phyloP scores from a whole-genome alignment of 2,329 filamentous ascomycete species.

The Xylaria polymorpha region DNA sequence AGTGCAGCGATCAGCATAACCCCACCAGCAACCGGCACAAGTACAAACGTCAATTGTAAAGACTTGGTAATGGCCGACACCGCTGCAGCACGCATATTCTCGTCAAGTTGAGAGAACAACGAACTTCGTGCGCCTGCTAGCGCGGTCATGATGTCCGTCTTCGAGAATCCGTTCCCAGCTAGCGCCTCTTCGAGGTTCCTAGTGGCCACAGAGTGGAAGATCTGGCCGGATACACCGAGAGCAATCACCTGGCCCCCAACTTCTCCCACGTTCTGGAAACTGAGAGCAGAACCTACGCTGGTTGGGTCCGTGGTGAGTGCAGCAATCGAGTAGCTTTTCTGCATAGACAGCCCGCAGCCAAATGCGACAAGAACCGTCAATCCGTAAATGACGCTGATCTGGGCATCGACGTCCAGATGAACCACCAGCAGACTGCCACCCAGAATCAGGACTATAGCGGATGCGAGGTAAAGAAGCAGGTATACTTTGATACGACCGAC shows the following conservation, averaged over 20 bases:
- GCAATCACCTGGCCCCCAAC: conserved; percentile 35
- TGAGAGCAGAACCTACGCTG: conserved; percentile 20
- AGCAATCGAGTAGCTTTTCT: conserved; percentile 51
- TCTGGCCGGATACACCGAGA: conserved; percentile 35
- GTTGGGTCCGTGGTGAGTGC: conserved; percentile 46
- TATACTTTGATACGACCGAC: conserved; percentile 53
- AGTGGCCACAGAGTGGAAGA: conserved; percentile 39
- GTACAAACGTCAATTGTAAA: conserved; percentile 27
- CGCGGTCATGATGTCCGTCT: conserved; percentile 47
- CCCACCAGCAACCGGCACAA: conserved; percentile 32
- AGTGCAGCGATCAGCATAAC: conserved; percentile 41
- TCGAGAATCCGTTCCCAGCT: conserved; percentile 44
- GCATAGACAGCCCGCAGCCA: conserved; percentile 46
- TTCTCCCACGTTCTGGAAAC: conserved; percentile 37
- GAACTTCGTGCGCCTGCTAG: conserved; percentile 51
- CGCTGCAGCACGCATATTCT: conserved; percentile 43
- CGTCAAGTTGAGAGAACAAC: conserved; percentile 47
- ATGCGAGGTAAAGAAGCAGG: conserved; percentile 50
- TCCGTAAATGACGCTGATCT: conserved; percentile 48
- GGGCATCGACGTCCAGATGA: conserved; percentile 41
- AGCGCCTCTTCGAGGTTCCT: conserved; percentile 44
- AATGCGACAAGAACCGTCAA: conserved; percentile 51
- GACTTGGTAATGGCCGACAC: conserved; percentile 49
- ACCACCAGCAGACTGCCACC: conserved; percentile 48
- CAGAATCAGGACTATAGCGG: conserved; percentile 47